Percentiles rank a stretch among this genome's conserved stretches.
Evolutionary conservation across 2,329 filamentous ascomycete species (phyloP).

Genomic region (Pseudocercospora fijiensis): DNA sequence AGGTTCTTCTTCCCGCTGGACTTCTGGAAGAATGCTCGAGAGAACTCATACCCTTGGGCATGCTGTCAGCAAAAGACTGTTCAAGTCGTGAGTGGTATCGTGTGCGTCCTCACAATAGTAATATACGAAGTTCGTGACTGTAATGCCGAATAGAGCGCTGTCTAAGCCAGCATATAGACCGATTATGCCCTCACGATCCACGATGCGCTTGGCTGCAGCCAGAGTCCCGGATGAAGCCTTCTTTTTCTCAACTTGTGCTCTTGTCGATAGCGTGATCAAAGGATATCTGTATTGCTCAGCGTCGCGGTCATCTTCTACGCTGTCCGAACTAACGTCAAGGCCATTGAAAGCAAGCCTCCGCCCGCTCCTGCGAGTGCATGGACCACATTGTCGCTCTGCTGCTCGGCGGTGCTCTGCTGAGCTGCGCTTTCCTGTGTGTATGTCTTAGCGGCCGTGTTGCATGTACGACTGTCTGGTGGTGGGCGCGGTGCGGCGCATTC

Average conservation of each 20-base stretch:
- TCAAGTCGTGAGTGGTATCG: no score
- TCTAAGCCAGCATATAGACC: slow-evolving; percentile 92
- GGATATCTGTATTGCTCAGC: slow-evolving; percentile 71
- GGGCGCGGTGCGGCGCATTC: no score
- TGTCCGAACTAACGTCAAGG: slow-evolving; percentile 68
- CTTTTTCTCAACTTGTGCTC: slow-evolving; percentile 95
- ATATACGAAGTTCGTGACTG: slow-evolving; percentile 98
- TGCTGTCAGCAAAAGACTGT: slow-evolving; percentile 11
- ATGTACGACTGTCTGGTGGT: neutral
- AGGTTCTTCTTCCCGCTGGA: slow-evolving; percentile 76
- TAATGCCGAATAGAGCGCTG: slow-evolving; percentile 94
- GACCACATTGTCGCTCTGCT: slow-evolving; percentile 94
- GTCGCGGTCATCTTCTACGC: slow-evolving; percentile 20
- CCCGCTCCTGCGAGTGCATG: slow-evolving; percentile 91
- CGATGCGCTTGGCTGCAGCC: slow-evolving; percentile 78
- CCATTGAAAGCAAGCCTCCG: slow-evolving; percentile 92
- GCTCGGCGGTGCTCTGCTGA: slow-evolving; percentile 60
- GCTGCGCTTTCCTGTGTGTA: slow-evolving; percentile 16
- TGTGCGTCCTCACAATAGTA: slow-evolving; percentile 72
- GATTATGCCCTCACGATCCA: slow-evolving; percentile 83
- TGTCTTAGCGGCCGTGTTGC: slow-evolving; percentile 13
- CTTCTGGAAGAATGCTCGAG: slow-evolving; percentile 77
- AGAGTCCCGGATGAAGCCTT: slow-evolving; percentile 83
- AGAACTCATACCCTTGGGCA: slow-evolving; percentile 82
- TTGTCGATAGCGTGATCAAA: slow-evolving; percentile 93